Evolutionary conservation across 129 eudicot genomes (phyloP), one percentile per base, ranked within the genome.

Genomic region (Chrysanthemum seticuspe): DNA sequence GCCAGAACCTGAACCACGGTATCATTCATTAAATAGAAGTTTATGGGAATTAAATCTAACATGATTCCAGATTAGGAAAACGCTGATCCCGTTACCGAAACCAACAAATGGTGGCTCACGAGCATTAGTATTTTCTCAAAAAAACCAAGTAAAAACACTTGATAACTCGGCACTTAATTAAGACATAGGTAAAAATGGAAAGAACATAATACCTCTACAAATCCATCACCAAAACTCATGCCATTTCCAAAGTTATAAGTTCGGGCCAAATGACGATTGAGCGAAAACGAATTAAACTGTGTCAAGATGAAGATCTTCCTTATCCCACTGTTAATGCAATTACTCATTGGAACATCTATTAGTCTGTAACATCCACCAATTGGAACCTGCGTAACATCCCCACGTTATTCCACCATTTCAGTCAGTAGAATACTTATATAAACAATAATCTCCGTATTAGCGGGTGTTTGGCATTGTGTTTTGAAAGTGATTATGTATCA

Each of bases 331-430:
- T 91, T 92, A 62, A 92, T 92, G 87, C 97, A 92, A 74, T 92
- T 92, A 70, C 97, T 92, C 97, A 92, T 92, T 1, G 97, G 97
- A 13, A 92, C 96, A 78, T 92, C 97, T 14, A 92, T 89, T 3
- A 92, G 82, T 74, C 97, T 81, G 70, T 92, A 92, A 69, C 97
- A 89, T 65, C 97, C 97, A 59, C 97, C 97, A 63, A 92, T 83
- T n/a, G 97, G 97, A 64, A 92, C 97, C 97, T 92, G 89, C 77
- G 83, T 29, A 68, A 16, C 18, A 67, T 25, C 49, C 62, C 59
- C 25, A 31, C 47, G 25, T 25, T 21, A 47, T 31, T 56, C 47
- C 29, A 23, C 51, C 29, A 70, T 59, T 48, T 60, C 40, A 73
- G 40, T 49, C 70, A 59, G 53, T 13, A 14, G 9, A 57, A 27